A percentile compares a stretch with the other conserved stretches of the same genome.
Conservation (phyloP, 2,329 filamentous ascomycete species). For the Neonectria neomacrospora region DNA sequence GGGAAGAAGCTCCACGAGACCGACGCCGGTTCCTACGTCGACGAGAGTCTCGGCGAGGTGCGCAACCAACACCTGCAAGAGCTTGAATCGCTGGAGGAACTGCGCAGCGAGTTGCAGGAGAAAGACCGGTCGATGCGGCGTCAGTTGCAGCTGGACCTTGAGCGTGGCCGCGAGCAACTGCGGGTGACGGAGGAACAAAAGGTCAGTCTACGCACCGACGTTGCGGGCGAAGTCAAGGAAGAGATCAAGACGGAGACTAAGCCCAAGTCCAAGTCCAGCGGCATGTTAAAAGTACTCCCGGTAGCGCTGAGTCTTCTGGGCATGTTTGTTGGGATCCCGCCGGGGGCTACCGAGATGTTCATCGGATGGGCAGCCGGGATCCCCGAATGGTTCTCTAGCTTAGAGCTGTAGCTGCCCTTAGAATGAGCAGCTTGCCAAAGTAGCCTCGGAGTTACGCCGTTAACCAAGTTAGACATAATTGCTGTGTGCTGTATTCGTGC, state of each 20-base stretch:
- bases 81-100: neutral
- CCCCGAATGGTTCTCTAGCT: neutral
- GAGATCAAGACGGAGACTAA: neutral
- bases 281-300: neutral
- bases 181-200: neutral
- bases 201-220: neutral
- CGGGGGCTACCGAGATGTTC: neutral
- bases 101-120: neutral
- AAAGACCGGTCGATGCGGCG: neutral
- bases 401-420: neutral
- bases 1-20: neutral
- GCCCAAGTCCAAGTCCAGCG: neutral
- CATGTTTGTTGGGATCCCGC: neutral
- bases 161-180: neutral
- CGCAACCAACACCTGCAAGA: neutral
- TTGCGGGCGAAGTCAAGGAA: neutral
- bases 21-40: neutral
- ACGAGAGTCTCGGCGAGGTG: neutral
- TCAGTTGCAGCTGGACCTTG: neutral
- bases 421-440: too few relatives aligned
- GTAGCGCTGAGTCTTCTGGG: neutral
- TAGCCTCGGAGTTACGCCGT: too few relatives aligned
- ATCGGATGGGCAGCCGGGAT: neutral
- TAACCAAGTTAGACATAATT: too few relatives aligned
- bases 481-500: too few relatives aligned